These are phyloP conservation scores for Medicago arabica DNA, from an alignment of 306 rosid genomes.

Conservation along the genomic window DNA sequence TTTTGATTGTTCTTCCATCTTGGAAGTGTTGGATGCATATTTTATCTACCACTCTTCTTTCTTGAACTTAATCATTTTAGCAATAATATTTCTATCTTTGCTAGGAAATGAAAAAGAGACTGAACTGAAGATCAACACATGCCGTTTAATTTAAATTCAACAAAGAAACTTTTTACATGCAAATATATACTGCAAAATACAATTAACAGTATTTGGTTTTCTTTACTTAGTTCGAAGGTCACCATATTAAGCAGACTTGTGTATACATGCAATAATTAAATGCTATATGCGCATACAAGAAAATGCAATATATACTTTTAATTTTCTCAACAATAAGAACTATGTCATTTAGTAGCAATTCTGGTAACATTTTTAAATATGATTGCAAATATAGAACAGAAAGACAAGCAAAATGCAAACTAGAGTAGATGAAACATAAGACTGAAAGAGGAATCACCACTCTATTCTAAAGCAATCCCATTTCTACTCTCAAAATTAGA, in stretches of 20 bases:
- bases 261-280: not conserved
- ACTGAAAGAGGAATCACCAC: constrained; percentile 4
- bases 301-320: constrained; percentile 21
- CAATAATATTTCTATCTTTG: constrained; percentile 14
- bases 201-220: constrained; percentile 11
- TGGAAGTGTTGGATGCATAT: not conserved
- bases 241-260: constrained; percentile 19
- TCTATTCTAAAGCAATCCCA: constrained; percentile 34
- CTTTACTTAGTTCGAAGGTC: constrained; percentile 13
- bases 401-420: constrained; percentile 9
- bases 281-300: not conserved
- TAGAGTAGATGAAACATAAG: constrained; percentile 1
- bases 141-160: not conserved
- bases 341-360: constrained; percentile 14
- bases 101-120: not conserved
- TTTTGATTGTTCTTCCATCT: not conserved
- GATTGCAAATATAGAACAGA: constrained; percentile 19
- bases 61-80: not conserved
- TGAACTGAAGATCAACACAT: not conserved
- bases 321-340: constrained; percentile 15
- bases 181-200: constrained; percentile 5
- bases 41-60: not conserved
- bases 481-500: constrained; percentile 31
- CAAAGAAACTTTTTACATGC: not conserved
- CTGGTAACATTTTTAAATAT: constrained; percentile 25